Conservation (phyloP, 2,329 filamentous ascomycete genomes). For the Pestalotiopsis fici region DNA sequence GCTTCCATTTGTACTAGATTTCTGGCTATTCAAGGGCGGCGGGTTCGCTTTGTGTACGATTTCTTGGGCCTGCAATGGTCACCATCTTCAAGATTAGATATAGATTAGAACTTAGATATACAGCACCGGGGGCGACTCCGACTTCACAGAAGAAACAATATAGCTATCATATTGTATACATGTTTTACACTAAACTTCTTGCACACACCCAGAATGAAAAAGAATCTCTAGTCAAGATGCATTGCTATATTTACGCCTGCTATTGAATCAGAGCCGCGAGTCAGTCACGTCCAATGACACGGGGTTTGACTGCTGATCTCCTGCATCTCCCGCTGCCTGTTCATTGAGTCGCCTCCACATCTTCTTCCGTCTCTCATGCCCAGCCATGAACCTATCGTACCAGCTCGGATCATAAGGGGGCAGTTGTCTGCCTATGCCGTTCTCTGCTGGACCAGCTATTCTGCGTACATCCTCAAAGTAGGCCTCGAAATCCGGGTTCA, state of each 20-base stretch:
- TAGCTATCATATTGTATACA: neutral
- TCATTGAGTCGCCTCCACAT: slow-evolving; percentile 59
- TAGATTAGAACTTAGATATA: neutral
- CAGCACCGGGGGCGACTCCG: neutral
- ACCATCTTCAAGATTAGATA: neutral
- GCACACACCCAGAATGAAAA: neutral
- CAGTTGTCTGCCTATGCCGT: slow-evolving; percentile 44
- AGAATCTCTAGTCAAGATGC: too few relatives aligned
- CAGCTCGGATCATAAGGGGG: slow-evolving; percentile 47
- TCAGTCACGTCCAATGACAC: neutral
- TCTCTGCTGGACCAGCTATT: slow-evolving; percentile 46
- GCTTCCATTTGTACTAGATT: neutral
- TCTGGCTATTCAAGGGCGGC: neutral
- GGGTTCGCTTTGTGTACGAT: neutral
- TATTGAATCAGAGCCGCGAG: neutral
- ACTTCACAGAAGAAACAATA: neutral
- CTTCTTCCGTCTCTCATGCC: slow-evolving; percentile 54
- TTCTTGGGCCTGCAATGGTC: neutral
- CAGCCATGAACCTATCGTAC: slow-evolving; percentile 52
- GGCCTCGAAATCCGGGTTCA: slow-evolving; percentile 64
- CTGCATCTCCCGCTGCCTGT: slow-evolving; percentile 18
- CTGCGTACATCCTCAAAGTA: slow-evolving; percentile 61
- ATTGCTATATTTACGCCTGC: neutral
- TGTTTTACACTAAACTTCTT: neutral
- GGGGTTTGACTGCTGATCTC: neutral